Base-by-base conservation (phyloP, 2,329 filamentous ascomycete genomes). In the Apiospora phragmitis region DNA sequence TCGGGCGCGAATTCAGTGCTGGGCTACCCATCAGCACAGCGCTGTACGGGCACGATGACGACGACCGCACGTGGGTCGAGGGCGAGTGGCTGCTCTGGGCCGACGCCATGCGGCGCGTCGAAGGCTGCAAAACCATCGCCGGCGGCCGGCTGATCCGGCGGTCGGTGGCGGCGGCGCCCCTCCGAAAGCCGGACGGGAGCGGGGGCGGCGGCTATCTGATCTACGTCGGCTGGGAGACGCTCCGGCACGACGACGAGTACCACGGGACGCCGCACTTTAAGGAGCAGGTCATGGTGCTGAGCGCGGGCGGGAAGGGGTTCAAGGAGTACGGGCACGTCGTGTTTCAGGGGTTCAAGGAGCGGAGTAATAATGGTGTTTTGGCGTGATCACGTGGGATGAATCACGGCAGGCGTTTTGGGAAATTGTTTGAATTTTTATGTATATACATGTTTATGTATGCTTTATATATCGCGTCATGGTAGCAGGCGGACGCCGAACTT, bases 291-390 rank as follows among this genome's bases (percentile, higher is more conserved):
- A 35, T 45, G 65, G 65, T 45, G 14, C 38, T 45, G 65, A 67
- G 65, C 38, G 18, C n/a, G 14, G 65, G 42, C 65, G 38, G 26
- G 18, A 45, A 45, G 38, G 65, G 65, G 12, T 67, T 43, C 42
- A 67, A 42, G 65, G 65, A 67, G 42, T 45, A 43, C 42, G 42
- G 65, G 21, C 65, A 43, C 65, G 65, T 67, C 41, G 42, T 67
- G 6, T 67, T 67, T 11, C 38, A 67, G 65, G 65, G 65, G n/a
- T 67, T 45, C n/a, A 67, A 45, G 26, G 65, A 67, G 26, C 43
- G 65, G 41, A 21, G 9, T 16, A 18, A 3, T 66, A 1, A 3
- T 35, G 51, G 29, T 7, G 38, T 41, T 41, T 41, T 32, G 51
- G 51, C 7, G n/a, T 59, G 51, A 32, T 47, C 8, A 41, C 9